Base-by-base conservation (phyloP, 1,139 yeast species). In the Yamadazyma dendronema region DNA sequence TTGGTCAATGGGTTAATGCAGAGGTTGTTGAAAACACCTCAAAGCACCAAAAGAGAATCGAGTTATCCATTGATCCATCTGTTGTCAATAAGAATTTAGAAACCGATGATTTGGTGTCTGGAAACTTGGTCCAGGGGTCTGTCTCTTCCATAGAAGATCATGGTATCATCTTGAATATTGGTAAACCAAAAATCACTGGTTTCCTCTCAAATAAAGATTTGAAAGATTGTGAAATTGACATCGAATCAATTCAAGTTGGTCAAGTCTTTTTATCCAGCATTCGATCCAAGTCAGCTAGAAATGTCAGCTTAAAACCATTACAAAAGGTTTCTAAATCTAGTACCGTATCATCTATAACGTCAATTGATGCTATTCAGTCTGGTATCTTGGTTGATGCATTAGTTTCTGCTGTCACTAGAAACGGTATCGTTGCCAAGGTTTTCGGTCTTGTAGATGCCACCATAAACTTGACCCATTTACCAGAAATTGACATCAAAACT, bases 1-100 rank as follows among this genome's bases (percentile, higher is more conserved):
- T 77, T 30, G 97, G 97, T 10, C 94, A 87, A 59, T 92, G 95
- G 89, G 64, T 92, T 33, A 78, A 94, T 50, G 95, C 95, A 19
- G 66, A 74, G 39, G 89, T 90, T 6, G 72, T 74, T 7, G 74
- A 74, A 30, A 62, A 67, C 15, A 54, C 66, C n/a, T 56, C 58
- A 7, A 70, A 69, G 34, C 68, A 65, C 43, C 30, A 29, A 29
- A 84, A 81, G 58, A 79, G 84, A 56, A 75, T 92, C 31, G 83
- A 81, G 47, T 69, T 92, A 34, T 72, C 87, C 10, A 69, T 87
- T 33, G 95, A 87, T 53, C 96, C 97, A 4, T 70, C 75, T 33
- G 62, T 65, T 30, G 87, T 85, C 9, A 94, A 92, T 54, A 68
- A 71, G 23, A 52, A 65, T 14, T 61, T 88, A 38, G 81, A 73